Evolutionary conservation across 805 yeast species (phyloP).

Genomic region (Yarrowia osloensis): DNA sequence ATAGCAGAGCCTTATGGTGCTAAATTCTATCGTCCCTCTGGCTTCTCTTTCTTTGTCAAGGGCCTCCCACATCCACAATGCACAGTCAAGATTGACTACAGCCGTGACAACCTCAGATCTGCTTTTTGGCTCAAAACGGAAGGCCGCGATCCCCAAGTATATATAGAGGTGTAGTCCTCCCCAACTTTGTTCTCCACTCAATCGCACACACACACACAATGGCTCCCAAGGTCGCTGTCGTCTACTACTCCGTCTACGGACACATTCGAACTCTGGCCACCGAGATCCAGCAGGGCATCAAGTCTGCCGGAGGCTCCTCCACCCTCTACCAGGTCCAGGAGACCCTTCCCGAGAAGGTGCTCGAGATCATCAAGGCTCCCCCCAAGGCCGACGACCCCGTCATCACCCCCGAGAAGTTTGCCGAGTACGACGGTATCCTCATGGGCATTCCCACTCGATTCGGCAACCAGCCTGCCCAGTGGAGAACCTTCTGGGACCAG

Average conservation of each 20-base stretch:
- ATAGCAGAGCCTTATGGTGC: not conserved
- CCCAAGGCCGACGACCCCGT: conserved; percentile 51
- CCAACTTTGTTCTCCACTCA: not conserved
- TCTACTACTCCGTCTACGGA: conserved; percentile 80
- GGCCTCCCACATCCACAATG: not conserved
- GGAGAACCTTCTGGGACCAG: conserved; percentile 72
- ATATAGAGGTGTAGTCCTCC: not conserved
- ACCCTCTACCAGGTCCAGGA: conserved; percentile 79
- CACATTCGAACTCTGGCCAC: conserved; percentile 72
- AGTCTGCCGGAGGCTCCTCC: conserved; percentile 67
- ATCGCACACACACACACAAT: not conserved
- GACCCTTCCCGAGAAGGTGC: conserved; percentile 64
- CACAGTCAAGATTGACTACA: conserved; percentile 20
- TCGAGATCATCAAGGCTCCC: conserved; percentile 66
- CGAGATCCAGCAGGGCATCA: conserved; percentile 66
- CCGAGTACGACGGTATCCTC: conserved; percentile 67
- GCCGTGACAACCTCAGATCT: not conserved
- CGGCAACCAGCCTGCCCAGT: conserved; percentile 76
- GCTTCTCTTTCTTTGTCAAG: not conserved
- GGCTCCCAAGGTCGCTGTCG: conserved; percentile 62
- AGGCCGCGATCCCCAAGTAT: not conserved
- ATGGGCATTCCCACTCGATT: conserved; percentile 82
- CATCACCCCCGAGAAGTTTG: conserved; percentile 58
- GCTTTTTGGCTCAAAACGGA: not conserved
- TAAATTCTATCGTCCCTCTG: not conserved